Evolutionary conservation across 345 rosid species (phyloP), one percentile per base, ranked within the genome.

Genomic region (Ceriops zippeliana): DNA sequence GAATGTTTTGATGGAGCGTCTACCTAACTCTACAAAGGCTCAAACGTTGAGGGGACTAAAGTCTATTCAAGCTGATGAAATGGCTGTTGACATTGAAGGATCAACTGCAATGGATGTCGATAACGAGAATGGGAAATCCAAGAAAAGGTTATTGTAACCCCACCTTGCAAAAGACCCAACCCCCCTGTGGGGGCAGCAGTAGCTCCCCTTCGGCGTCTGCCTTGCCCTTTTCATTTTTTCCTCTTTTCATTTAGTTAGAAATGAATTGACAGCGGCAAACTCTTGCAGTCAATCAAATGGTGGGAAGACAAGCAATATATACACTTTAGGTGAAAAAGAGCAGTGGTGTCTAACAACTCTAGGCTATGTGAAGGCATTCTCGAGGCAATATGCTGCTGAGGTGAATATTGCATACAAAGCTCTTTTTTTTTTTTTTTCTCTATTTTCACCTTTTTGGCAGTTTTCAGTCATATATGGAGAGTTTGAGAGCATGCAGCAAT

Each of bases 301-400:
- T 56, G 85, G 71, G 49, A 76, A 57, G 52, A 56, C 73, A 1
- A 71, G 67, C 38, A 65, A 58, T 60, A 16, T 38, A 30, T 87
- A 87, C 31, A 86, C 68, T 54, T 70, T 92, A 3, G 87, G 97
- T 52, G 98, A 95, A 78, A 87, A 79, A 61, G 92, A 86, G 76
- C 99, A 95, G 66, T 92, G 98, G 99, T 95, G 98, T 77, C 75
- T 92, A 66, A 79, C 97, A 22, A 90, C 99, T 65, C 87, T 95
- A 37, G 97, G 97, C 72, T 89, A 89, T 73, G 87, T 92, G 60
- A 90, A 89, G 71, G 88, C 97, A 21, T 85, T 95, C 70, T 84
- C 99, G 46, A 87, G 99, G 75, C 96, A 95, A 73, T 92, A 90
- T 74, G 96, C 98, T 11, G 81, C 84, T 20, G 98, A 95, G 97